Evolutionary conservation across 768 basidiomycete genomes (phyloP), one percentile per base, ranked within the genome.

Genomic region (Tricholoma furcatifolium): DNA sequence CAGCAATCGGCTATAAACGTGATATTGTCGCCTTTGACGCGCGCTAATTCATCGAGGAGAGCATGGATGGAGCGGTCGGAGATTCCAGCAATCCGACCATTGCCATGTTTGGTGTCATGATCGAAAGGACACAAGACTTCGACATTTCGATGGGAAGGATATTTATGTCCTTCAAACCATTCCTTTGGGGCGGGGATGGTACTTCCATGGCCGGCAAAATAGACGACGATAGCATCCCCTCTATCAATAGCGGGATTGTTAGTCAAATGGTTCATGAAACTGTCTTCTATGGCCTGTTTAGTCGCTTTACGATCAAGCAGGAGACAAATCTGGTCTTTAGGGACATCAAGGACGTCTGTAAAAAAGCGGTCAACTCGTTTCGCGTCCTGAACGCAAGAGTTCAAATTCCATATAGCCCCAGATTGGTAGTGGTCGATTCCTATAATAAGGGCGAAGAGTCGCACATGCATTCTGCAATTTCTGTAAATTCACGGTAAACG

Each of bases 171-270:
- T 42, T 52, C 62, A 32, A 77, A 81, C 87, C 87, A 88, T 46
- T 75, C 80, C 32, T 68, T 65, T 45, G 85, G 85, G n/a, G 83
- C 78, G 12, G 70, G 65, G 39, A 84, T 62, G 49, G 66, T 74
- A 62, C 82, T 84, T 21, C 87, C 87, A 62, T 88, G 85, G n/a
- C 87, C 87, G 34, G 87, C 84, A 61, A 87, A 88, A 60, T 85
- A 88, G 45, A 88, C 65, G 56, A 88, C 58, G 36, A 88, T 75
- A 30, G 87, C 81, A 53, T 88, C 86, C 20, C 82, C 86, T 21
- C 65, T 68, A 43, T 79, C 75, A 47, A 88, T 84, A 24, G 67
- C 67, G 7, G 77, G 69, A 60, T 88, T 88, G 64, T 83, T 81
- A 56, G 82, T 71, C 34, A 88, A 73, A 58, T 88, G 87, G 4